Conservation (phyloP, 2,329 filamentous ascomycete species). For the Neurospora sp. region DNA sequence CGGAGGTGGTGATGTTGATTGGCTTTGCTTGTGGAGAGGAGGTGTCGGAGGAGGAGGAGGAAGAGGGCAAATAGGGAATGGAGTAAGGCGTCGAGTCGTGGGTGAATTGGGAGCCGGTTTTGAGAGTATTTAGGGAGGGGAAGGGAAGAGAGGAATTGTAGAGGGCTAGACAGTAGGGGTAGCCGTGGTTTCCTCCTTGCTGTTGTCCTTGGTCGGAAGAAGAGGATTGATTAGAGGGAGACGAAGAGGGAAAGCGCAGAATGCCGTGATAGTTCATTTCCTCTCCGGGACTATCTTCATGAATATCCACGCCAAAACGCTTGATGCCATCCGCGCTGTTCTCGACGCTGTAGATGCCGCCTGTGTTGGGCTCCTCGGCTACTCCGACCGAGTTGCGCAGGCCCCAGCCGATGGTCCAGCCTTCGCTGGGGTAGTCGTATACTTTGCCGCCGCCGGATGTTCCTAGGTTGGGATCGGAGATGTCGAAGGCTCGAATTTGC, state of each 20-base stretch:
- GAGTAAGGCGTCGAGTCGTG: slow-evolving; percentile 15
- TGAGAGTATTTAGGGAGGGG: slow-evolving; percentile 30
- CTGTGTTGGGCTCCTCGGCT: slow-evolving; percentile 42
- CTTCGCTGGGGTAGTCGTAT: slow-evolving; percentile 38
- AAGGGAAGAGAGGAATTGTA: slow-evolving; percentile 43
- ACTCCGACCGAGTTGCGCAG: slow-evolving; percentile 61
- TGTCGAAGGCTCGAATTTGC: slow-evolving; percentile 50
- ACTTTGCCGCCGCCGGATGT: slow-evolving; percentile 16
- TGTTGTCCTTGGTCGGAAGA: slow-evolving; percentile 9
- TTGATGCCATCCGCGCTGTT: slow-evolving; percentile 51
- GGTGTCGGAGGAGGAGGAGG: background rate
- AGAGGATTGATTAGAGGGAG: slow-evolving; percentile 15
- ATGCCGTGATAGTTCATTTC: slow-evolving; percentile 61
- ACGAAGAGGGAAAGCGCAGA: slow-evolving; percentile 22
- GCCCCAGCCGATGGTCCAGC: slow-evolving; percentile 48
- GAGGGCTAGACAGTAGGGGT: slow-evolving; percentile 58
- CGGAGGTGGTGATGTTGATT: slow-evolving; percentile 25
- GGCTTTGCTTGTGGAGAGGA: background rate
- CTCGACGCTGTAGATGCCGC: slow-evolving; percentile 48
- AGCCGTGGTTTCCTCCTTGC: slow-evolving; percentile 53
- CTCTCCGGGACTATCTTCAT: slow-evolving; percentile 59
- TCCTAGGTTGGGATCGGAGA: slow-evolving; percentile 20
- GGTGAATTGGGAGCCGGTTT: slow-evolving; percentile 41
- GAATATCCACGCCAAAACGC: slow-evolving; percentile 45
- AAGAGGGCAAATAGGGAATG: background rate